Conservation (phyloP, 1,139 yeast genomes). For the Hanseniaspora sp. region DNA sequence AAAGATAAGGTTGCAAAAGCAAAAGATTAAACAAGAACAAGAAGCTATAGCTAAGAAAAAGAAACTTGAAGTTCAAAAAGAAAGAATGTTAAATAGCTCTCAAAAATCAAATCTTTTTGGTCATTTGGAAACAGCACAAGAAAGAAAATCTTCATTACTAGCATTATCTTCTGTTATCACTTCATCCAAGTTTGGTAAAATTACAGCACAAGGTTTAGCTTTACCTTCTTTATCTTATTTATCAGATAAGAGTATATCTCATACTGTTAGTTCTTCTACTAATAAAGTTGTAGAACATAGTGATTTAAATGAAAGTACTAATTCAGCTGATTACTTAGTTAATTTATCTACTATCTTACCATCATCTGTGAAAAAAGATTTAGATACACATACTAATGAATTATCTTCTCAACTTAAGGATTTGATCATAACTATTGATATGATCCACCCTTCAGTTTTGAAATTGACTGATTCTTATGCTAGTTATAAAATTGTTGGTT, state of each 20-base stretch:
- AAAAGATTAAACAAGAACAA: slow-evolving; percentile 17
- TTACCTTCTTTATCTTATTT: slow-evolving; percentile 26
- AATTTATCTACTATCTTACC: slow-evolving; percentile 13
- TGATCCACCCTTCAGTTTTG: slow-evolving; percentile 79
- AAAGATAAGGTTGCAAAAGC: slow-evolving; percentile 13
- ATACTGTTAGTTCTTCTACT: slow-evolving; percentile 25
- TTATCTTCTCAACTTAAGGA: slow-evolving; percentile 28
- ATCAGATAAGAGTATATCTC: slow-evolving; percentile 20
- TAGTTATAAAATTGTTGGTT: slow-evolving; percentile 78
- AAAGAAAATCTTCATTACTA: slow-evolving; percentile 50
- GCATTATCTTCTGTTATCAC: slow-evolving; percentile 31
- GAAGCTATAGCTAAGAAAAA: slow-evolving; percentile 20
- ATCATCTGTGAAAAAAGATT: slow-evolving; percentile 12
- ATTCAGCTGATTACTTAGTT: slow-evolving; percentile 22
- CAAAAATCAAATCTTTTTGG: slow-evolving; percentile 51
- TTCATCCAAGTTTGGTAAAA: slow-evolving; percentile 27
- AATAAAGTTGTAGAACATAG: slow-evolving; percentile 22
- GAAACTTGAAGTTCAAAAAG: slow-evolving; percentile 34
- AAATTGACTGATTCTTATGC: slow-evolving; percentile 72
- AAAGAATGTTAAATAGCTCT: slow-evolving; percentile 38
- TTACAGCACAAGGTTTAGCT: slow-evolving; percentile 30
- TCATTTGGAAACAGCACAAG: slow-evolving; percentile 76
- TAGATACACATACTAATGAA: slow-evolving; percentile 22
- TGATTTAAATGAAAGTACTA: slow-evolving; percentile 24
- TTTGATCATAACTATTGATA: slow-evolving; percentile 31